These are phyloP conservation scores for Amorphotheca resinae DNA, from an alignment of 495 filamentous ascomycete species.

Conservation along the genomic window DNA sequence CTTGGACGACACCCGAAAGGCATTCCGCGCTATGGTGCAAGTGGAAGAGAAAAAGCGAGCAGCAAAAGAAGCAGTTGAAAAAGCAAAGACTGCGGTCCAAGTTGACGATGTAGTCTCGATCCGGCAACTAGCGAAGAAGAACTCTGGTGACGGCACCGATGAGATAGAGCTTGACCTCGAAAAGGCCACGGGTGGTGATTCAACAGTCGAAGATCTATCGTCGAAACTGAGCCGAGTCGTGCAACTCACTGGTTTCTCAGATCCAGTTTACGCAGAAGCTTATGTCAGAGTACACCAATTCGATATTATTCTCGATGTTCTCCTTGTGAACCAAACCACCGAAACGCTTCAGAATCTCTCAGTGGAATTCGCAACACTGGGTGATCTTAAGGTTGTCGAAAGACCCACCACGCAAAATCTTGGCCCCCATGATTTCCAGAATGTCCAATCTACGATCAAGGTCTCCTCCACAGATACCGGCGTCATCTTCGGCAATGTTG, in stretches of 20 bases:
- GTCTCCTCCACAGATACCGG: constrained; percentile 97
- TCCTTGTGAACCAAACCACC: constrained; percentile 94
- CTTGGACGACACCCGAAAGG: constrained; percentile 89
- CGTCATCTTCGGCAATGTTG: constrained; percentile 98
- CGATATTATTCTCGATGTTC: constrained; percentile 93
- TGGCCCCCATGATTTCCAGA: constrained; percentile 89
- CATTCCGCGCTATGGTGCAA: constrained; percentile 96
- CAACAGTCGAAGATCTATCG: constrained; percentile 67
- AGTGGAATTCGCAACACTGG: constrained; percentile 94
- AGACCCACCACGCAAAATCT: constrained; percentile 92
- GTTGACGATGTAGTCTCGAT: constrained; percentile 91
- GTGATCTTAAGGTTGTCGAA: constrained; percentile 97
- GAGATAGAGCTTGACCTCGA: constrained; percentile 84
- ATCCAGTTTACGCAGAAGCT: constrained; percentile 94
- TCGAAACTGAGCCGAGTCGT: constrained; percentile 95
- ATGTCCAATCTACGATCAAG: constrained; percentile 98
- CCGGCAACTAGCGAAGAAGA: constrained; percentile 87
- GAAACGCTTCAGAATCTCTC: constrained; percentile 95
- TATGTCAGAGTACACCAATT: constrained; percentile 99
- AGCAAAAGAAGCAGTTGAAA: constrained; percentile 80
- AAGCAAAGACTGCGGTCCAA: constrained; percentile 87
- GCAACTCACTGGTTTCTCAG: constrained; percentile 96
- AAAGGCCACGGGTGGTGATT: constrained; percentile 86
- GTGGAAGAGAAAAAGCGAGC: constrained; percentile 94
- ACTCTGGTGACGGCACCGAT: constrained; percentile 67